phyloP scores from a whole-genome alignment of 768 basidiomycete species.

The Lentinula detonsa region DNA sequence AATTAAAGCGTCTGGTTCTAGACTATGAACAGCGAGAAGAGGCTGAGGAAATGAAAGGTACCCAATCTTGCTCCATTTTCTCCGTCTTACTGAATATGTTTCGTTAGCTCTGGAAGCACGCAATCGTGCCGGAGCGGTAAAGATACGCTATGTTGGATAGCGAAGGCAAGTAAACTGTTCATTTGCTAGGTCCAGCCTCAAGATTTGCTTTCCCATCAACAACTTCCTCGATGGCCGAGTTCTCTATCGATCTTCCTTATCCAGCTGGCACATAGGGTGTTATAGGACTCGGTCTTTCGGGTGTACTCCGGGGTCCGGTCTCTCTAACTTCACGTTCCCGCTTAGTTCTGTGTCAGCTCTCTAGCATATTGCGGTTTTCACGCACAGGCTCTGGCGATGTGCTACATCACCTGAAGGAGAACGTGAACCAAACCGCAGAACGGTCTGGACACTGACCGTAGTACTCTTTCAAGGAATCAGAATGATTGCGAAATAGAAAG shows the following conservation, averaged over 20 bases:
- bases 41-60: slow-evolving; percentile 76
- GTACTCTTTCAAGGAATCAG: background rate
- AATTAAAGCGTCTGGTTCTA: slow-evolving; percentile 91
- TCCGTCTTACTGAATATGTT: background rate
- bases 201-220: background rate
- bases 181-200: slow-evolving; percentile 1
- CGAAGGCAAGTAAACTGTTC: slow-evolving; percentile 3
- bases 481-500: background rate
- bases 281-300: background rate
- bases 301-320: background rate
- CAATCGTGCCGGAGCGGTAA: slow-evolving; percentile 61
- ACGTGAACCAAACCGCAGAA: background rate
- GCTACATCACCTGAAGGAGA: background rate
- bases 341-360: no score
- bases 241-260: background rate
- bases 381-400: background rate
- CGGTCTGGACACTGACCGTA: no score
- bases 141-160: slow-evolving; percentile 73
- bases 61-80: background rate
- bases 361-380: background rate
- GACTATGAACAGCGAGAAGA: slow-evolving; percentile 89
- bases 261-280: background rate
- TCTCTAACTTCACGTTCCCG: background rate
- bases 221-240: background rate
- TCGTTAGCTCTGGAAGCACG: slow-evolving; percentile 60